Evolutionary conservation across 306 rosid genomes (phyloP).

Genomic region (Quillaja saponaria): DNA sequence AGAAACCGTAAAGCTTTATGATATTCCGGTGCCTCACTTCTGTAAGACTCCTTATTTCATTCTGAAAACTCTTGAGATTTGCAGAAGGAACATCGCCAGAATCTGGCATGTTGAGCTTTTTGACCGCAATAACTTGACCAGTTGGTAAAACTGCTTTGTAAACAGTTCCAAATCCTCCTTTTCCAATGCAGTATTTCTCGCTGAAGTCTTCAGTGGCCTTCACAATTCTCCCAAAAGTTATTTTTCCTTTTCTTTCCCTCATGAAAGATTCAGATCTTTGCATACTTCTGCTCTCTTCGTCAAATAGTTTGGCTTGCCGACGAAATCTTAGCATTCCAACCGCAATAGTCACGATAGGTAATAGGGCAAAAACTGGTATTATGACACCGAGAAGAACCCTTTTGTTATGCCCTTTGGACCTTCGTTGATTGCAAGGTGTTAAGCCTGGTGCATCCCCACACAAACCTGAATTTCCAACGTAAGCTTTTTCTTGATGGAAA

Average conservation of each 20-base stretch:
- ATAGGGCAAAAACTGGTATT: conserved; percentile 40
- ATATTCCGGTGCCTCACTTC: conserved; percentile 68
- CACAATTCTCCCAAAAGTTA: conserved; percentile 48
- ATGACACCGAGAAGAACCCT: conserved; percentile 47
- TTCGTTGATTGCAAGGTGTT: conserved; percentile 24
- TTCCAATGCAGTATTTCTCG: conserved; percentile 65
- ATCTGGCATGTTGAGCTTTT: conserved; percentile 44
- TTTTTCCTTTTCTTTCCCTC: conserved; percentile 44
- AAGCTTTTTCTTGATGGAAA: conserved; percentile 44
- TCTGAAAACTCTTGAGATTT: conserved; percentile 52
- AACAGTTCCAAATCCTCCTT: conserved; percentile 78
- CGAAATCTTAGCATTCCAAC: conserved; percentile 16
- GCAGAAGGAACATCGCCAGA: conserved; percentile 45
- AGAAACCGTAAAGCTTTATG: conserved; percentile 63
- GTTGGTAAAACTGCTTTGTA: conserved; percentile 49
- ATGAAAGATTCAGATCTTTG: conserved; percentile 9
- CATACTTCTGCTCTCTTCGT: conserved; percentile 38
- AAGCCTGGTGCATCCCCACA: conserved; percentile 51
- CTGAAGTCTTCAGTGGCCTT: conserved; percentile 57
- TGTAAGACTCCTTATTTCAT: conserved; percentile 59
- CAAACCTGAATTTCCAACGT: conserved; percentile 51
- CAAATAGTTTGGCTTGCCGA: conserved; percentile 4
- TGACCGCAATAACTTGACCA: conserved; percentile 58
- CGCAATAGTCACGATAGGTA: conserved; percentile 26
- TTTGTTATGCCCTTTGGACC: conserved; percentile 33